Evolutionary conservation across 1,284 basidiomycete species (phyloP), one percentile per base, ranked within the genome.

Genomic region (Leccinum pachyderme): DNA sequence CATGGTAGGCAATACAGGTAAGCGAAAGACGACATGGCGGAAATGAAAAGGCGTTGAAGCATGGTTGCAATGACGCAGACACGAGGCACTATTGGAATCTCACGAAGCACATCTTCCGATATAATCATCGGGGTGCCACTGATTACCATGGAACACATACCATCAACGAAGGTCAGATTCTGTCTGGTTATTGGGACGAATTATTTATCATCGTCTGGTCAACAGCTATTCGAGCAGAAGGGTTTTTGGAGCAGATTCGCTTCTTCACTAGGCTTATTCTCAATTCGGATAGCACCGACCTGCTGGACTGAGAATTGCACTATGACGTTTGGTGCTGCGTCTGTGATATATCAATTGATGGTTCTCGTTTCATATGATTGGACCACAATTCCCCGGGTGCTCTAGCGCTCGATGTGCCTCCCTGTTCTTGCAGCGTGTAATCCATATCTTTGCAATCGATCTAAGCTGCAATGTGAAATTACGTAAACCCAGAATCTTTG

Each of bases 71-170:
- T 45, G 65, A 63, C 62, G 1, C 31, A 71, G 80, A 83, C 61
- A 81, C 78, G 7, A 70, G 69, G 56, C 70, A 66, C 51, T 80
- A 77, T 59, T 79, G 77, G 78, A 67, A 72, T 27, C 62, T 82
- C 8, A 76, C 79, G 2, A 50, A 58, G 32, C 69, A 79, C 55
- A 80, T 84, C 55, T 83, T 81, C 65, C 77, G 80, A n/a, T 83
- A 80, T 66, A 68, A 62, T 4, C 75, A 77, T 61, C 61, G 56
- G 27, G 64, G 61, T 55, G 62, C 59, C 31, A 61, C 61, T n/a
- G 72, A 73, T 11, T 72, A 66, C 48, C 71, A 67, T 48, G 78
- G 77, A 6, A 68, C 77, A 25, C 86, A 87, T 63, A 85, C 86
- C 3, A 71, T 79, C 29, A 76, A 82, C 51, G 81, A 81, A 68